Evolutionary conservation across 2,329 filamentous ascomycete species (phyloP).

Genomic region (Penicillium italicum): DNA sequence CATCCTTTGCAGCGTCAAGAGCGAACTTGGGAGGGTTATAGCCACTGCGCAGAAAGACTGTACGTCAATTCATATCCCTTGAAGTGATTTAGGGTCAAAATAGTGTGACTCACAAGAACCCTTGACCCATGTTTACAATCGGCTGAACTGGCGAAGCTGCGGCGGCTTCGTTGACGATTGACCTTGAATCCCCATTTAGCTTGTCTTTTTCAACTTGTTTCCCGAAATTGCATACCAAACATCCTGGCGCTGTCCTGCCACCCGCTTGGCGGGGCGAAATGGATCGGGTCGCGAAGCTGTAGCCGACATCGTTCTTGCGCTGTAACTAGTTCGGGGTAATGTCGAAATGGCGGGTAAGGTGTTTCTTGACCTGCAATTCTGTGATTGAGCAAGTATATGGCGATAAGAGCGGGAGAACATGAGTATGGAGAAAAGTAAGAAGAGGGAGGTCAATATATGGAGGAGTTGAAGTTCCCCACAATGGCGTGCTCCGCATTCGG

Average conservation of each 20-base stretch:
- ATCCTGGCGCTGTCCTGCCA: conserved; percentile 51
- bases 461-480: conserved; percentile 6
- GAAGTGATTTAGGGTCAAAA: background rate
- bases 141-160: conserved; percentile 61
- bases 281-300: conserved; percentile 38
- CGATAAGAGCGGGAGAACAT: conserved; percentile 2
- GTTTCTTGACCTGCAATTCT: background rate
- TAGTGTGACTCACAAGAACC: conserved; percentile 48
- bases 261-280: conserved; percentile 47
- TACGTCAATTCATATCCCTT: background rate
- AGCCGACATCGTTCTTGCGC: conserved; percentile 39
- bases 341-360: conserved; percentile 1
- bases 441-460: background rate
- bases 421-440: conserved; percentile 10
- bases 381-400: conserved; percentile 2
- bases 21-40: conserved; percentile 94
- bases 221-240: conserved; percentile 40
- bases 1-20: conserved; percentile 83
- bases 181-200: conserved; percentile 42
- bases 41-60: conserved; percentile 47
- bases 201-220: background rate
- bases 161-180: conserved; percentile 65
- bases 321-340: conserved; percentile 21
- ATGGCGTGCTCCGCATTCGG: conserved; percentile 22
- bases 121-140: conserved; percentile 68